Evolutionary conservation across 2,329 filamentous ascomycete genomes (phyloP), one percentile per base, ranked within the genome.

Genomic region (Zalaria sp.): DNA sequence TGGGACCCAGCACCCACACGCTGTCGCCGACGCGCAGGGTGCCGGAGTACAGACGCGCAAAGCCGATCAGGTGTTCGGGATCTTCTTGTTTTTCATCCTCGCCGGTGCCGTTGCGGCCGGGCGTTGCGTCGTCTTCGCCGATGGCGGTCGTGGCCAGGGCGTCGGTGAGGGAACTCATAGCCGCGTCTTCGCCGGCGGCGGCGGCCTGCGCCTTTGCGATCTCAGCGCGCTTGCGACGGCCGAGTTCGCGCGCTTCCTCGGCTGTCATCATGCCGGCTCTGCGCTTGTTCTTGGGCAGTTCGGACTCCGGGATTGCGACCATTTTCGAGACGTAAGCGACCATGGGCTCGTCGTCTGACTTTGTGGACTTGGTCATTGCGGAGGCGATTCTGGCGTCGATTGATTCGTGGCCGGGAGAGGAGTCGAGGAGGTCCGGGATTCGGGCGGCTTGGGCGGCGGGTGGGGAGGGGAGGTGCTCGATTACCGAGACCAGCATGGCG

Each of bases 281-380:
- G 37, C 85, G 73, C 60, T 82, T 93, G 59, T 94, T 94, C 40
- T 89, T 77, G 0, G 85, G 83, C 4, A 98, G 68, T 53, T 98
- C 89, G 60, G 85, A 95, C 55, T 93, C 85, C 0, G 87, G 89
- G 8, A 98, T 73, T 0, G 91, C 91, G 1, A 96, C 84, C 87
- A 98, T 95, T 60, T 98, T 98, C 64, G 89, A 96, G 46, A 98
- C 84, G 50, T 94, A 98, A 5, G 85, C 89, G 2, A 98, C 85
- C 0, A 93, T 78, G 0, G 89, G 88, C 43, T 83, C 81, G 0
- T 78, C 71, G 34, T 74, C 69, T 0, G 70, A 71, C 3, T 75
- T 75, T 54, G 83, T 83, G 57, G 93, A 95, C 0, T 78, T 71
- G 2, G 83, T 64, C 79, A 96, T 89, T 4, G 89, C 85, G n/a